Percentiles rank a stretch among this genome's conserved stretches.
phyloP scores from a whole-genome alignment of 805 yeast species.

The Saturnispora dispora region DNA sequence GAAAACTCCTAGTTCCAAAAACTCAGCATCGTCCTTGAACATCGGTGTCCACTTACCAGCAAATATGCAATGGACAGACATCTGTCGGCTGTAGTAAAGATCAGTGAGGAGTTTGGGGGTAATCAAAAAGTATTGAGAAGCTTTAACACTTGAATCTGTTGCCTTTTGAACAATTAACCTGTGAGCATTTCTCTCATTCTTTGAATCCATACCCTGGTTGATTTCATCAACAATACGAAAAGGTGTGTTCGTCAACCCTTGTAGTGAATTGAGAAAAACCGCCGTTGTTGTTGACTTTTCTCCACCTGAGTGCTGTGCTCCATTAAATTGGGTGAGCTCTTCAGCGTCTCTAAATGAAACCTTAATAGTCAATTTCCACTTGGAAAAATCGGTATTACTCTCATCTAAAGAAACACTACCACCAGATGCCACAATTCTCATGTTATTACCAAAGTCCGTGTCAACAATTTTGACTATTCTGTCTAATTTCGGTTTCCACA shows the following conservation, averaged over 20 bases:
- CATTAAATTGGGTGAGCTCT: constrained; percentile 59
- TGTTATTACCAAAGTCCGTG: constrained; percentile 52
- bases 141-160: constrained; percentile 33
- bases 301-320: constrained; percentile 95
- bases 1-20: constrained; percentile 26
- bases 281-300: constrained; percentile 95
- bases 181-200: constrained; percentile 82
- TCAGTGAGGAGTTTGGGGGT: constrained; percentile 86
- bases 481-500: constrained; percentile 59
- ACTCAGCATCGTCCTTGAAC: constrained; percentile 13
- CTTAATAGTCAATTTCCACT: constrained; percentile 78
- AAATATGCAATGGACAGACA: constrained; percentile 81
- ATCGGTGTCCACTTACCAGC: constrained; percentile 35
- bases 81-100: constrained; percentile 63
- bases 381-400: constrained; percentile 43
- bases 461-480: constrained; percentile 49
- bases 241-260: constrained; percentile 80
- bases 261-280: constrained; percentile 80
- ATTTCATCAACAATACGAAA: constrained; percentile 96
- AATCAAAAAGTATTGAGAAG: constrained; percentile 79
- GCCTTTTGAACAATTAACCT: constrained; percentile 78
- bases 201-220: constrained; percentile 97
- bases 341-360: constrained; percentile 81
- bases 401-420: constrained; percentile 65
- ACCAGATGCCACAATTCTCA: constrained; percentile 70